A percentile compares a stretch with the other conserved stretches of the same genome.
phyloP scores from a whole-genome alignment of 208 protist genomes.

The Trypanosomatidae sp. region DNA sequence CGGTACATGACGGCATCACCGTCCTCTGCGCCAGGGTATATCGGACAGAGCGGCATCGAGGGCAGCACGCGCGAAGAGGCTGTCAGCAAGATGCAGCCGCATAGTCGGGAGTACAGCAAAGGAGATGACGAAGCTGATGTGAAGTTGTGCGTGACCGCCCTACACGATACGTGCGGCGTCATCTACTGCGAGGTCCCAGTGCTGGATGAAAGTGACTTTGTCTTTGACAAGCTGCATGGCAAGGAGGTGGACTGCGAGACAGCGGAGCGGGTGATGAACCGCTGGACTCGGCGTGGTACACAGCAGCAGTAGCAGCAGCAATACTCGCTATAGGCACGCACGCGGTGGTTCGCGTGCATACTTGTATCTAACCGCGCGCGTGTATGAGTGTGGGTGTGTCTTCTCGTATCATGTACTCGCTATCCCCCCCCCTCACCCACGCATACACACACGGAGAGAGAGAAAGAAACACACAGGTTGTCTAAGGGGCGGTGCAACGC shows the following conservation, averaged over 20 bases:
- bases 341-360: background rate
- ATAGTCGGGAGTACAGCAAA: background rate
- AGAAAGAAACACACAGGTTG: background rate
- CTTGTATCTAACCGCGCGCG: background rate
- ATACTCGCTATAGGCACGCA: background rate
- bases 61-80: background rate
- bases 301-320: slow-evolving; percentile 3
- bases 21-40: background rate
- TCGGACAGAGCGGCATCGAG: background rate
- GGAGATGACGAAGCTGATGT: slow-evolving; percentile 9
- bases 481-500: background rate
- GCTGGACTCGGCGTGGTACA: slow-evolving; percentile 48
- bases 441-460: background rate
- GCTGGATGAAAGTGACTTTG: slow-evolving; percentile 55
- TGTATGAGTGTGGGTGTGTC: background rate
- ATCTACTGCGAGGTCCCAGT: slow-evolving; percentile 61
- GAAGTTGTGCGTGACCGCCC: slow-evolving; percentile 6
- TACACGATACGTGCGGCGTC: slow-evolving; percentile 49
- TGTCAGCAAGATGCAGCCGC: background rate
- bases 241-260: slow-evolving; percentile 37
- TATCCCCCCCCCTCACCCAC: background rate
- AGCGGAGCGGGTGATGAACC: slow-evolving; percentile 44
- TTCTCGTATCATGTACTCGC: background rate
- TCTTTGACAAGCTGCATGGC: slow-evolving; percentile 60
- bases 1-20: slow-evolving; percentile 9